Evolutionary conservation across 805 yeast species (phyloP), one percentile per base, ranked within the genome.

Genomic region (Hagleromyces aurorensis): DNA sequence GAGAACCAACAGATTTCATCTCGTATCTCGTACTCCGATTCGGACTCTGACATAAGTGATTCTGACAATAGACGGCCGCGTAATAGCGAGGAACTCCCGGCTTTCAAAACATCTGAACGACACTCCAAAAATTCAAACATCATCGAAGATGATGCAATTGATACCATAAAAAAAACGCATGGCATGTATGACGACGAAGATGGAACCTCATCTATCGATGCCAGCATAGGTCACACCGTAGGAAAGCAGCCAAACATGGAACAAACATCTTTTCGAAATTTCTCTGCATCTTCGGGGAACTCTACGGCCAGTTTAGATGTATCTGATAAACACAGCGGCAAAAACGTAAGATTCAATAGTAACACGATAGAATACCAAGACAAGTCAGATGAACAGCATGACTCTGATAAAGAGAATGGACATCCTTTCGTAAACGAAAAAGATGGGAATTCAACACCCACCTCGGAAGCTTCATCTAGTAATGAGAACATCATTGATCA

Each of bases 71-170:
- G n/a, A n/a, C n/a, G n/a, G n/a, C n/a, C n/a, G n/a, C n/a, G n/a
- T n/a, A n/a, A n/a, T n/a, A n/a, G n/a, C n/a, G n/a, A n/a, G n/a
- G n/a, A n/a, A n/a, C n/a, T n/a, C n/a, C n/a, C n/a, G n/a, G n/a
- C n/a, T n/a, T n/a, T n/a, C n/a, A n/a, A n/a, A n/a, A n/a, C n/a
- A n/a, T n/a, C n/a, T n/a, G n/a, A n/a, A n/a, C n/a, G n/a, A n/a
- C n/a, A n/a, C n/a, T n/a, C n/a, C n/a, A n/a, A n/a, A n/a, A n/a
- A n/a, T n/a, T n/a, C n/a, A n/a, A n/a, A n/a, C n/a, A n/a, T 31
- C 16, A 44, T 44, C 18, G 49, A 44, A 25, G 36, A 30, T 14
- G 49, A 44, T 27, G 49, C 47, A 3, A 32, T 38, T 6, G 27
- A 36, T 13, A 44, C 49, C 8, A 44, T 44, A 10, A 36, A 40